Evolutionary conservation across 1,139 yeast species (phyloP), one percentile per base, ranked within the genome.

Genomic region (Magnusiomyces starmeri): DNA sequence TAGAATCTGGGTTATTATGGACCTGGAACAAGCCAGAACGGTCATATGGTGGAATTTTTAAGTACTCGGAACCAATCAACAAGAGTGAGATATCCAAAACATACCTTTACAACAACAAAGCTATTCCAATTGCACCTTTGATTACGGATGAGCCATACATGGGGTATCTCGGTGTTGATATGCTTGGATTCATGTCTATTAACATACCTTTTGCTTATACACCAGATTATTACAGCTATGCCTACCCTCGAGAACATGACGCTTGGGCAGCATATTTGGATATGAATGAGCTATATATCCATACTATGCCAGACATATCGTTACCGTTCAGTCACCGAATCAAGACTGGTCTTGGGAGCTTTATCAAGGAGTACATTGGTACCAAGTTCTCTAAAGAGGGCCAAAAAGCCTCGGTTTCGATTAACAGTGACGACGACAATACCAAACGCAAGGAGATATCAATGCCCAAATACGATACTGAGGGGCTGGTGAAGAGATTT

Each of bases 81-180:
- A n/a, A 32, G 12, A 34, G 22, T 29, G 8, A 12, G 8, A 21
- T 14, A 26, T 8, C 12, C 10, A 26, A 39, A 43, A 2, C 21
- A 9, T 16, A 8, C 16, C 8, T 16, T 18, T 27, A 26, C 7
- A 55, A 57, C 42, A 58, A 55, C 2, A 44, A 50, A 9, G 58
- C 52, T 14, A 35, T 46, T 2, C 66, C 67, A 1, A 52, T 62
- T 2, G 54, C 56, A 12, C 64, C 65, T 3, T 49, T 64, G 22
- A 45, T 64, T 35, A 55, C 60, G 0, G 67, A 64, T 46, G 65
- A 64, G 47, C 61, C 63, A 0, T 60, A 58, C 49, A 56, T 57
- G 59, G 56, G 59, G 21, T 57, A 59, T 57, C 50, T 49, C 25
- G 37, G 37, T 10, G n/a, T 32, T 10, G 37, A 32, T 10, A 32